Percentiles rank a stretch among this genome's conserved stretches.
Evolutionary conservation across 345 rosid genomes (phyloP).

Genomic region (Arabis hirsuta): DNA sequence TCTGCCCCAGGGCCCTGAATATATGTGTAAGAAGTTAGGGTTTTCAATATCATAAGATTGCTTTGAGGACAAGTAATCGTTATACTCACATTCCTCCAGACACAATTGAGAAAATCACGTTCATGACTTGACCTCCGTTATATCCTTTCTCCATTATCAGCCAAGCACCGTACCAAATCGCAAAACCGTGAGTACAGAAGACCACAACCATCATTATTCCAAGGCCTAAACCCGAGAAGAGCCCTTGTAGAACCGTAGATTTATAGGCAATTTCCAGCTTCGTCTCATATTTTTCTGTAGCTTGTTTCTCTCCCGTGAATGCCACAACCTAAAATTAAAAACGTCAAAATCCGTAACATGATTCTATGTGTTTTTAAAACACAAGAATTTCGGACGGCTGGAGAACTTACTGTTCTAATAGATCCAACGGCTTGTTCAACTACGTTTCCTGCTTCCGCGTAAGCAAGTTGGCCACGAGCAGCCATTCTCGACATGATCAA

Average conservation of each 20-base stretch:
- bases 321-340: constrained; percentile 27
- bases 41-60: background rate
- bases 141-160: constrained; percentile 21
- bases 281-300: constrained; percentile 2
- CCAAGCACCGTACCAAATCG: constrained; percentile 30
- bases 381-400: background rate
- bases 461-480: constrained; percentile 63
- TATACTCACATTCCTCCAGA: constrained; percentile 26
- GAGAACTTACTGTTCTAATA: constrained; percentile 63
- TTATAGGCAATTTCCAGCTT: constrained; percentile 19
- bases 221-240: constrained; percentile 21
- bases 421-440: constrained; percentile 73
- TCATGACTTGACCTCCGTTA: constrained; percentile 29
- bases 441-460: constrained; percentile 69
- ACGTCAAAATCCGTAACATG: background rate
- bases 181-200: constrained; percentile 23
- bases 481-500: constrained; percentile 55
- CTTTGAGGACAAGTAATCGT: background rate
- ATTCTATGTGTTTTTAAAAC: background rate
- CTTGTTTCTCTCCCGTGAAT: constrained; percentile 37
- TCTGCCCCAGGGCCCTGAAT: constrained; percentile 53
- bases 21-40: background rate
- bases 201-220: constrained; percentile 27
- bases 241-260: constrained; percentile 19
- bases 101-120: constrained; percentile 25